Evolutionary conservation across 129 eudicot species (phyloP).

Genomic region (Deinandra increscens): DNA sequence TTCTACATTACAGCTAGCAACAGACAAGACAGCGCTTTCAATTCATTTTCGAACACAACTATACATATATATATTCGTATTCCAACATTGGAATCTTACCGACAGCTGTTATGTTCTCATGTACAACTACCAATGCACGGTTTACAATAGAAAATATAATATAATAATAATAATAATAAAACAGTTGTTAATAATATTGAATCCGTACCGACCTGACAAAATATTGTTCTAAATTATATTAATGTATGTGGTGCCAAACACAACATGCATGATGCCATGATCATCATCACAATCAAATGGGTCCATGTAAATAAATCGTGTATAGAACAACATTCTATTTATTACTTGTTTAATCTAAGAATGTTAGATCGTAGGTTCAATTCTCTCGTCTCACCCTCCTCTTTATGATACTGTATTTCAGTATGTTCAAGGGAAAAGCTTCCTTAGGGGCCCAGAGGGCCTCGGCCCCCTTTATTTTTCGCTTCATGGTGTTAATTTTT

Average conservation of each 20-base stretch:
- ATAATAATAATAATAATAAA: no score
- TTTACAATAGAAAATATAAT: slow-evolving; percentile 6
- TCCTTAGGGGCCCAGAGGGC: no score
- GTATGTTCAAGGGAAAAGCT: no score
- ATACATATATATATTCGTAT: background rate
- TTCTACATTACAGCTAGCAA: slow-evolving; percentile 33
- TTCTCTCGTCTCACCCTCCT: no score
- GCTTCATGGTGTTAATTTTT: no score
- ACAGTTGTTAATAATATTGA: slow-evolving; percentile 24
- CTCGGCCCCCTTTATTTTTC: no score
- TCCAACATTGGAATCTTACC: slow-evolving; percentile 29
- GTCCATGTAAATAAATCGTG: slow-evolving; percentile 9
- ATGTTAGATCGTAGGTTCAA: no score
- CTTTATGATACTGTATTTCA: no score
- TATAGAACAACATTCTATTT: no score
- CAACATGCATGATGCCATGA: background rate
- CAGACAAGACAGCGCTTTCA: slow-evolving; percentile 24
- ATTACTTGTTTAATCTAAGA: no score
- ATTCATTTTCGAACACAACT: slow-evolving; percentile 18
- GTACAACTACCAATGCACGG: slow-evolving; percentile 26
- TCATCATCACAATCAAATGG: slow-evolving; percentile 10
- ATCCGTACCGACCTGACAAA: slow-evolving; percentile 32
- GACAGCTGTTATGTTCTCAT: slow-evolving; percentile 17
- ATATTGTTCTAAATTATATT: slow-evolving; percentile 12
- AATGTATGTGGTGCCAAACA: slow-evolving; percentile 22